Conservation (phyloP, 768 basidiomycete genomes). For the Podaxis rugospora region DNA sequence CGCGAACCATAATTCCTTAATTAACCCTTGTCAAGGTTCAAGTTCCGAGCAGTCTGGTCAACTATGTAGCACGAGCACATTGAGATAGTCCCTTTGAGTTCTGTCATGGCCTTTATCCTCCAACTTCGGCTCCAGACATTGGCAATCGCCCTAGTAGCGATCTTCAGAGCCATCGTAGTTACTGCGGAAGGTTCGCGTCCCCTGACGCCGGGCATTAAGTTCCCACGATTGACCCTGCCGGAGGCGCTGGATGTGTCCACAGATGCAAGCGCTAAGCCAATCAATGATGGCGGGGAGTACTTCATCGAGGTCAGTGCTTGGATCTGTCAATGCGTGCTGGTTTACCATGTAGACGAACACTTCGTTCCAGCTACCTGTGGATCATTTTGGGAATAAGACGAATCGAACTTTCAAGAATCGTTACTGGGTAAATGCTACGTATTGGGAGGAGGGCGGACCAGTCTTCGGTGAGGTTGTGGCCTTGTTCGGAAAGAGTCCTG, state of each 20-base stretch:
- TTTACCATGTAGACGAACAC: background rate
- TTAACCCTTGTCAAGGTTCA: background rate
- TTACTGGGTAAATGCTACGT: conserved; percentile 46
- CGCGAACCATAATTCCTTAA: background rate
- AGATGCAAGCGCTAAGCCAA: background rate
- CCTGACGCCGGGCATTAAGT: background rate
- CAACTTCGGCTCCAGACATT: background rate
- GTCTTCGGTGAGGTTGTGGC: conserved; percentile 34
- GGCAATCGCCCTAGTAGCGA: background rate
- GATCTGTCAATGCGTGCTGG: too few relatives aligned
- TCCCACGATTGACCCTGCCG: background rate
- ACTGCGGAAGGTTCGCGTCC: background rate
- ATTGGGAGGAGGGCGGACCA: conserved; percentile 43
- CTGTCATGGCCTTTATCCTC: background rate
- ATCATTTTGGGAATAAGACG: conserved; percentile 36
- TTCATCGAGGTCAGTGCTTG: conserved; percentile 1
- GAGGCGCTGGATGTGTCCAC: background rate
- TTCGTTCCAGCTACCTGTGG: conserved; percentile 36
- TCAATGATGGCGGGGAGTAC: background rate
- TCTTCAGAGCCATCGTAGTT: background rate
- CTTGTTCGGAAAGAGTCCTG: background rate
- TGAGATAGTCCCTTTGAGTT: background rate
- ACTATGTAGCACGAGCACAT: background rate
- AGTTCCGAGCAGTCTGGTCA: background rate
- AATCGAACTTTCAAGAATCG: conserved; percentile 37